A percentile compares a stretch with the other conserved stretches of the same genome.
Evolutionary conservation across 805 yeast species (phyloP).

Genomic region (Lipomyces sp.): DNA sequence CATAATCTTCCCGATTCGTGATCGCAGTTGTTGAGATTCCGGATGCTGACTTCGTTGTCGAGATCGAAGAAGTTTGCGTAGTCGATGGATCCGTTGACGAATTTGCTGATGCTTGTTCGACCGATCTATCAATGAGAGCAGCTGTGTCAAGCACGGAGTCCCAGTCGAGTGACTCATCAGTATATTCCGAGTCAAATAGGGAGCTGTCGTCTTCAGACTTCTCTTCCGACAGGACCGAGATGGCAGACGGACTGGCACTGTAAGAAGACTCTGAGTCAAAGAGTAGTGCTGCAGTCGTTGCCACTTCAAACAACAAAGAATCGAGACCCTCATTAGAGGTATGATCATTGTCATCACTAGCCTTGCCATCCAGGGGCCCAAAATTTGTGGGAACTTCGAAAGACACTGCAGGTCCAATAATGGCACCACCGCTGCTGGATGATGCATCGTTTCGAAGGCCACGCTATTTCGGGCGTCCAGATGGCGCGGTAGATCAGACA

Average conservation of each 20-base stretch:
- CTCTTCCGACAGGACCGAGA: background rate
- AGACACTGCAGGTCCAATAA: slow-evolving; percentile 36
- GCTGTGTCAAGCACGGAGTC: slow-evolving; percentile 19
- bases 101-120: background rate
- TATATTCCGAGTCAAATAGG: slow-evolving; percentile 5
- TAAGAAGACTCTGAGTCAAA: slow-evolving; percentile 1
- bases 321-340: slow-evolving; percentile 15
- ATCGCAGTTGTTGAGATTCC: background rate
- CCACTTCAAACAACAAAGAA: slow-evolving; percentile 27
- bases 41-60: background rate
- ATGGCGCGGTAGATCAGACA: slow-evolving; percentile 17
- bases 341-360: slow-evolving; percentile 16
- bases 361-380: slow-evolving; percentile 34
- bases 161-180: slow-evolving; percentile 19
- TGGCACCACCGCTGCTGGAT: slow-evolving; percentile 39
- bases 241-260: background rate
- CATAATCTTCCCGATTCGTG: slow-evolving; percentile 15
- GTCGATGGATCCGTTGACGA: slow-evolving; percentile 4
- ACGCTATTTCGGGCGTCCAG: slow-evolving; percentile 29
- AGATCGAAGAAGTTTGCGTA: slow-evolving; percentile 5
- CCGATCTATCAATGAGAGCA: background rate
- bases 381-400: slow-evolving; percentile 18
- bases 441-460: slow-evolving; percentile 38
- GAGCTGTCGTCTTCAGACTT: slow-evolving; percentile 7
- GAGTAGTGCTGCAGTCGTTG: slow-evolving; percentile 15